Evolutionary conservation across 2,329 filamentous ascomycete species (phyloP).

Genomic region (Colletotrichum noveboracense): DNA sequence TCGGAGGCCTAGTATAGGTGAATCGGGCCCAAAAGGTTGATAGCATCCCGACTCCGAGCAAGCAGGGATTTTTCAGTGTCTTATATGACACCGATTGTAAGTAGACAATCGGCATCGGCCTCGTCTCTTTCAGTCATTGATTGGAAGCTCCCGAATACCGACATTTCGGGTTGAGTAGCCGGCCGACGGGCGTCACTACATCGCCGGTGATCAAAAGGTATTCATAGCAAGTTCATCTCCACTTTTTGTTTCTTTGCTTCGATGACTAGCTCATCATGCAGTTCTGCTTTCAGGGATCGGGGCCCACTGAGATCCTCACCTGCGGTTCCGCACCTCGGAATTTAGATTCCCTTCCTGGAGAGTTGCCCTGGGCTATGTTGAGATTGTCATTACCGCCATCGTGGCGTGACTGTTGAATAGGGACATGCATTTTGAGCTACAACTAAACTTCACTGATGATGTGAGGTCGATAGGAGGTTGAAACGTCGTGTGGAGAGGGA

Average conservation of each 20-base stretch:
- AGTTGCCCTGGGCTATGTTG: background rate
- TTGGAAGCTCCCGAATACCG: background rate
- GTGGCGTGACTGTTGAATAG: background rate
- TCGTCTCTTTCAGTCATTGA: background rate
- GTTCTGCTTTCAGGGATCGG: background rate
- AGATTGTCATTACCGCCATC: background rate
- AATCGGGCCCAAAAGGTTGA: rapidly evolving
- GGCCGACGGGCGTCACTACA: background rate
- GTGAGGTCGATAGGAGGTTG: background rate
- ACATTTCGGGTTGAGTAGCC: background rate
- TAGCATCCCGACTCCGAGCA: background rate
- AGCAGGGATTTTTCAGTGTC: background rate
- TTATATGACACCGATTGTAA: background rate
- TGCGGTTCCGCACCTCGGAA: background rate
- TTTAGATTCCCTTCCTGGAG: background rate
- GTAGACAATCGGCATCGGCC: background rate
- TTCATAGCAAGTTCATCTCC: background rate
- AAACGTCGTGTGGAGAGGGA: background rate
- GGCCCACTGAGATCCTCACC: rapidly evolving
- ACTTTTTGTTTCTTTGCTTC: background rate
- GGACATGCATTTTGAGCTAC: background rate
- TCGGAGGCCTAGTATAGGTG: background rate
- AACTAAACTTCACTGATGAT: background rate
- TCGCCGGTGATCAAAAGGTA: background rate
- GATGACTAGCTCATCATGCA: background rate